These are phyloP conservation scores for Nothopassalora personata DNA, from an alignment of 2,329 filamentous ascomycete genomes.

Conservation along the genomic window DNA sequence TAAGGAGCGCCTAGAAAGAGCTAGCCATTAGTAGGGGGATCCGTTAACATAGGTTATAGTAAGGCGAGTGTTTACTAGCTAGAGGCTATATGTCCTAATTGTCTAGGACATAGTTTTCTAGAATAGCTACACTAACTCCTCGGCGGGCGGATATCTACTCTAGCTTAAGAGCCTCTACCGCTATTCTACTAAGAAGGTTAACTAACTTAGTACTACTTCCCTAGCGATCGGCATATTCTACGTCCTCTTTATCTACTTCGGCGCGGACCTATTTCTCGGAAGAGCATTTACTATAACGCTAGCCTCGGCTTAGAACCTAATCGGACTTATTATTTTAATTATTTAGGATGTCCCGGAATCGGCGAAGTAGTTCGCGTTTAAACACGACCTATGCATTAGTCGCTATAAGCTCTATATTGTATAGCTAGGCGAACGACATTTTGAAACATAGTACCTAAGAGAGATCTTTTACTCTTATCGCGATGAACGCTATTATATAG, in stretches of 20 bases:
- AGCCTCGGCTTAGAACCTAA: constrained; percentile 47
- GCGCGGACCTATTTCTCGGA: constrained; percentile 50
- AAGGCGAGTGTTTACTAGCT: constrained; percentile 37
- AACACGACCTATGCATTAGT: constrained; percentile 47
- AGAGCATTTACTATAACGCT: constrained; percentile 53
- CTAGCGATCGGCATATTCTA: constrained; percentile 55
- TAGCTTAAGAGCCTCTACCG: constrained; percentile 54
- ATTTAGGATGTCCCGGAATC: constrained; percentile 54
- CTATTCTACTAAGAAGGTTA: constrained; percentile 45
- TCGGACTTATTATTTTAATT: constrained; percentile 50
- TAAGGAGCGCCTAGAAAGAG: constrained; percentile 40
- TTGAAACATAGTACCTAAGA: constrained; percentile 45
- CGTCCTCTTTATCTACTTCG: constrained; percentile 50
- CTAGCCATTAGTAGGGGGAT: constrained; percentile 21
- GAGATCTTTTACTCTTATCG: constrained; percentile 46
- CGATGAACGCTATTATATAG: constrained; percentile 51
- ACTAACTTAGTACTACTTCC: constrained; percentile 49
- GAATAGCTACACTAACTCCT: constrained; percentile 46
- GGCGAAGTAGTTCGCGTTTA: constrained; percentile 51
- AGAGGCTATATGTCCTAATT: constrained; percentile 49
- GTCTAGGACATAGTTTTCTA: constrained; percentile 53
- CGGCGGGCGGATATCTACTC: constrained; percentile 49
- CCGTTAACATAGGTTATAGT: constrained; percentile 29
- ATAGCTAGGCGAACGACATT: constrained; percentile 53
- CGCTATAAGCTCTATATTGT: constrained; percentile 51